Base-by-base conservation (phyloP, 306 rosid genomes). In the Mimosa bimucronata region DNA sequence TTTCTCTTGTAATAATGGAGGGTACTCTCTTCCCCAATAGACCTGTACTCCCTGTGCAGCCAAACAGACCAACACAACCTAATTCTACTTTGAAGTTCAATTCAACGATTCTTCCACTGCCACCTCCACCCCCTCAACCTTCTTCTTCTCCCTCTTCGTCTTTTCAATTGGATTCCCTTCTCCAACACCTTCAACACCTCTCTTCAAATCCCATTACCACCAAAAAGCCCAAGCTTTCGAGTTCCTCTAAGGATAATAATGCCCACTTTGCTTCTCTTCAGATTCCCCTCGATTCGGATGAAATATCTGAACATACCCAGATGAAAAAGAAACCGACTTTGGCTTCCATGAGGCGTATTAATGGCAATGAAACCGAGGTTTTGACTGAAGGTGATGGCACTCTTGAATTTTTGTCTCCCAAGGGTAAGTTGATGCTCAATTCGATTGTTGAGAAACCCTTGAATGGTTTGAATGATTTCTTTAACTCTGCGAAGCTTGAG, bases 151-250 rank as follows among this genome's bases (percentile, higher is more conserved):
- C 89, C 48, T 79, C 93, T 72, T 71, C 97, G n/a, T 80, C 97
- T 6, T 66, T 86, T 25, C 94, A 87, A 42, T 68, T 96, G 14
- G 99, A 96, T 81, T 85, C 94, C 19, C 93, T 96, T 67, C 92
- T 96, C 44, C 94, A 93, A 9, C 97, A 92, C 66, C 97, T 94
- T 28, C 88, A 86, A 0, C 91, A 79, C 44, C 89, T 93, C 57
- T 93, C 97, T 75, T 77, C 88, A 4, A 37, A 84, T 58, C 87
- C 97, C 42, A 80, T 70, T 50, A 71, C 71, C 58, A 41, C 72
- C 65, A 85, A 76, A 73, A 89, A 74, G 50, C 85, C 78, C 60
- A 85, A 80, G 55, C 82, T 76, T 57, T 34, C 80, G n/a, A 84
- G 73, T 21, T 77, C 86, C 67, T 76, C 53, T 48, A 82, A 79